phyloP scores from a whole-genome alignment of 768 basidiomycete species.

The Rhizopogon roseolus region DNA sequence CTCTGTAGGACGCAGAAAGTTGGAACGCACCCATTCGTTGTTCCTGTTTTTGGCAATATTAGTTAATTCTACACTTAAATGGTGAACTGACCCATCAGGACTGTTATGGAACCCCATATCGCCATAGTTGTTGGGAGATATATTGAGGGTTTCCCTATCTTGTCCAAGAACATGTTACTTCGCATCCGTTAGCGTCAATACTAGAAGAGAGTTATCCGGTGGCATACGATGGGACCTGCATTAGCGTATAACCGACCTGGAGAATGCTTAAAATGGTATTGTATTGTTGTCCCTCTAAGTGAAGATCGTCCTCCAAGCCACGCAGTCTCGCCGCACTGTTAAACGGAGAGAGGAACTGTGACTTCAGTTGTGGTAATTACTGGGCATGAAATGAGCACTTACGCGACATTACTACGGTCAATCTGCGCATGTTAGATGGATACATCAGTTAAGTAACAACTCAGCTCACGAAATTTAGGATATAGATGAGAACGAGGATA shows the following conservation, averaged over 20 bases:
- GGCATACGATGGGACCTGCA: constrained; percentile 74
- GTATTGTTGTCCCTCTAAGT: constrained; percentile 58
- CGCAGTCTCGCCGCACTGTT: constrained; percentile 64
- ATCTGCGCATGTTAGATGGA: constrained; percentile 32
- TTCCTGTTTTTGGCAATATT: constrained; percentile 22
- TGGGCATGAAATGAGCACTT: constrained; percentile 12
- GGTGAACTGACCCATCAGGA: constrained; percentile 40
- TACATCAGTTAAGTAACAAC: background rate
- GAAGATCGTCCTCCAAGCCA: constrained; percentile 67
- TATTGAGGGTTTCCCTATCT: constrained; percentile 62
- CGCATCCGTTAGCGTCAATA: background rate
- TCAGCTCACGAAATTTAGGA: constrained; percentile 28
- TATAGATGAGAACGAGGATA: no score
- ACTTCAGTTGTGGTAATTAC: background rate
- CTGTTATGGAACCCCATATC: constrained; percentile 62
- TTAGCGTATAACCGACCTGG: constrained; percentile 69
- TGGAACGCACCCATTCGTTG: constrained; percentile 32
- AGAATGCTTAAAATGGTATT: constrained; percentile 63
- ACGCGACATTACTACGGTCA: constrained; percentile 71
- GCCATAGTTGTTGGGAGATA: constrained; percentile 66
- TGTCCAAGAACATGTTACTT: constrained; percentile 69
- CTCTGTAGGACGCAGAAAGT: background rate
- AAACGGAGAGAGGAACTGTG: background rate
- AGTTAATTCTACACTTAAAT: background rate
- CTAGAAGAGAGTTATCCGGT: background rate